A percentile compares a stretch with the other conserved stretches of the same genome.
Conservation (phyloP, 805 yeast genomes). For the Yarrowia alimentaria region DNA sequence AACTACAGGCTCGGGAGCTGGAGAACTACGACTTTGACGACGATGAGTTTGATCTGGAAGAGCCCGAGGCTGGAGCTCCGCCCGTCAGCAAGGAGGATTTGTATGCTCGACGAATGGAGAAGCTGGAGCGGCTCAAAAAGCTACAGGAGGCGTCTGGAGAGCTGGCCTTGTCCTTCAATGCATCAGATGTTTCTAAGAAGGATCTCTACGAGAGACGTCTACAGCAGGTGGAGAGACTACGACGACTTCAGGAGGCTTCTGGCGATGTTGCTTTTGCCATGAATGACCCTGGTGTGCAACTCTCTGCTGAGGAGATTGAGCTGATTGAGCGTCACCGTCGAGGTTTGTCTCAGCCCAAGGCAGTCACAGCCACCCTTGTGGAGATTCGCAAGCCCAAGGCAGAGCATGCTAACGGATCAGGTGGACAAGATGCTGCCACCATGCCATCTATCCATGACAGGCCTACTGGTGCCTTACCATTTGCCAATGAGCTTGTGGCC, state of each 20-base stretch:
- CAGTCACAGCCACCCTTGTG: neutral
- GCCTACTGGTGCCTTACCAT: constrained; percentile 19
- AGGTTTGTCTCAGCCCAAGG: neutral
- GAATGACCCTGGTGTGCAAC: constrained; percentile 17
- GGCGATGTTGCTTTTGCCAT: constrained; percentile 51
- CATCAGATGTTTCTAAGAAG: constrained; percentile 17
- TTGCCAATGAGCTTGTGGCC: constrained; percentile 28
- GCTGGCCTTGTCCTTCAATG: constrained; percentile 43
- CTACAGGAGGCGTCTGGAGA: constrained; percentile 66
- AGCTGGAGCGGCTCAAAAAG: constrained; percentile 63
- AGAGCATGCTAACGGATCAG: neutral
- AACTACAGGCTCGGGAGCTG: constrained; percentile 77
- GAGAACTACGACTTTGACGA: constrained; percentile 83
- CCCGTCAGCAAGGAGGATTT: constrained; percentile 37
- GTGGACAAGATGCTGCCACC: constrained; percentile 7
- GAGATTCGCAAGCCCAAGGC: constrained; percentile 16
- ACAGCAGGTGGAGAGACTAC: constrained; percentile 23
- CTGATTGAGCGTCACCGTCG: constrained; percentile 22
- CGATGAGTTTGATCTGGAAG: constrained; percentile 53
- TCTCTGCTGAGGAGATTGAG: constrained; percentile 23
- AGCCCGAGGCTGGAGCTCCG: constrained; percentile 36
- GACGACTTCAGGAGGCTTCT: constrained; percentile 63
- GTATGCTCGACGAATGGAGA: constrained; percentile 59
- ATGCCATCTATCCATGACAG: constrained; percentile 22
- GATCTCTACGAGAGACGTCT: constrained; percentile 15